phyloP scores from a whole-genome alignment of 2,329 filamentous ascomycete species.

The Xylariaceae sp. region DNA sequence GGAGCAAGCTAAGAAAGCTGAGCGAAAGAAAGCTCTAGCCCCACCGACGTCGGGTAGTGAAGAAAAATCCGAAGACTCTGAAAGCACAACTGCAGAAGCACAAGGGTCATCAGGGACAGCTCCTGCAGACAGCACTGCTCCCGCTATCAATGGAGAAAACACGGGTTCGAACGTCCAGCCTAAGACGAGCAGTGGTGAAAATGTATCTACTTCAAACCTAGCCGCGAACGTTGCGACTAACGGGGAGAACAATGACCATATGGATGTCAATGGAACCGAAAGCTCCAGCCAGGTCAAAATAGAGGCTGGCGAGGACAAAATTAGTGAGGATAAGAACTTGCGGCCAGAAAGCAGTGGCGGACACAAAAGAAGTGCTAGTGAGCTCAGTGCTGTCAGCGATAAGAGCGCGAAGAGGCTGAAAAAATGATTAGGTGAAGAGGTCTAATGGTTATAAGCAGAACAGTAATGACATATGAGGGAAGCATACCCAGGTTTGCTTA shows the following conservation, averaged over 20 bases:
- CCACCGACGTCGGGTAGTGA: neutral
- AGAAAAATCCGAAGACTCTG: neutral
- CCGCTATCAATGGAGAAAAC: neutral
- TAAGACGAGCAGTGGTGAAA: neutral
- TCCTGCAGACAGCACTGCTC: neutral
- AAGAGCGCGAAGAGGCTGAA: constrained; percentile 65
- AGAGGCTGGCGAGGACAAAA: neutral
- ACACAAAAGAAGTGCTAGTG: constrained; percentile 84
- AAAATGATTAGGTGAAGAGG: constrained; percentile 44
- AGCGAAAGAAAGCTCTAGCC: constrained; percentile 52
- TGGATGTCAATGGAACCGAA: neutral
- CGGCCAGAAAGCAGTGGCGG: constrained; percentile 50
- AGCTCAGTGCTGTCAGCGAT: constrained; percentile 74
- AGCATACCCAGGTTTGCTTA: neutral
- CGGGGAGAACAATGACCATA: neutral
- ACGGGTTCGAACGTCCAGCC: neutral
- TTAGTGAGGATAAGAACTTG: constrained; percentile 39
- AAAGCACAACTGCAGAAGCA: neutral
- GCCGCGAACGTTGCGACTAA: constrained; percentile 27
- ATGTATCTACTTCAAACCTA: constrained; percentile 5
- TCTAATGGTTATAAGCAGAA: neutral
- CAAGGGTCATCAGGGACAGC: neutral
- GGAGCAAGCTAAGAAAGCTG: constrained; percentile 62
- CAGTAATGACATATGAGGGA: neutral
- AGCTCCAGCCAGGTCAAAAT: neutral